Conservation (phyloP, 179 eudicot species). For the Monotropa hypopitys region DNA sequence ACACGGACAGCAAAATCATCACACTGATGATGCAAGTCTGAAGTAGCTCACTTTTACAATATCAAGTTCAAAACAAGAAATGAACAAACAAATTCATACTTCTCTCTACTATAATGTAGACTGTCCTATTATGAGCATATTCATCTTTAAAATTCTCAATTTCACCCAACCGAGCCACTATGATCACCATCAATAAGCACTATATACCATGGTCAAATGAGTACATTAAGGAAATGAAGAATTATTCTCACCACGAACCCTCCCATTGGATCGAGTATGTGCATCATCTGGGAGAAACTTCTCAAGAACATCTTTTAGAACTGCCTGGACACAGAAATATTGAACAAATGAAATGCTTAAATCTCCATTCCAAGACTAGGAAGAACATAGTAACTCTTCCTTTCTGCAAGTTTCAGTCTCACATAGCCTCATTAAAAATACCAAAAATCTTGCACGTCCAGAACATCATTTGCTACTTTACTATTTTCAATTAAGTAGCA, state of each 20-base stretch:
- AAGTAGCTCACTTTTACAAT: no score
- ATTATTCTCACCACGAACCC: slow-evolving; percentile 71
- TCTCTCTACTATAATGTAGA: neutral
- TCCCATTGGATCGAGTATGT: slow-evolving; percentile 73
- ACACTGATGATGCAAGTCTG: neutral
- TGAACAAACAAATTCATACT: neutral
- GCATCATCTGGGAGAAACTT: slow-evolving; percentile 73
- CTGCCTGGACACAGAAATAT: slow-evolving; percentile 43
- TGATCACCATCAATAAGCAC: slow-evolving; percentile 3
- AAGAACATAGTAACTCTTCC: slow-evolving; percentile 2
- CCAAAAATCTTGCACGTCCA: neutral
- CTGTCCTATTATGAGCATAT: neutral
- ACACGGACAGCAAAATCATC: neutral
- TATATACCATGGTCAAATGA: neutral
- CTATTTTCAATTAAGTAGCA: neutral
- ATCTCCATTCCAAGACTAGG: neutral
- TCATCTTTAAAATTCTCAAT: neutral
- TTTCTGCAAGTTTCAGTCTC: slow-evolving; percentile 1
- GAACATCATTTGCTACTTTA: neutral
- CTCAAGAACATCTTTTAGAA: slow-evolving; percentile 69
- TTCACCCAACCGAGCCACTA: neutral
- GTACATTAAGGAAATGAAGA: slow-evolving; percentile 1
- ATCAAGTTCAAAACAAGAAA: no score
- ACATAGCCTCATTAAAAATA: neutral
- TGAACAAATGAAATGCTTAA: slow-evolving; percentile 5